Conservation (phyloP, 208 protist genomes). For the Naegleria fowleri region DNA sequence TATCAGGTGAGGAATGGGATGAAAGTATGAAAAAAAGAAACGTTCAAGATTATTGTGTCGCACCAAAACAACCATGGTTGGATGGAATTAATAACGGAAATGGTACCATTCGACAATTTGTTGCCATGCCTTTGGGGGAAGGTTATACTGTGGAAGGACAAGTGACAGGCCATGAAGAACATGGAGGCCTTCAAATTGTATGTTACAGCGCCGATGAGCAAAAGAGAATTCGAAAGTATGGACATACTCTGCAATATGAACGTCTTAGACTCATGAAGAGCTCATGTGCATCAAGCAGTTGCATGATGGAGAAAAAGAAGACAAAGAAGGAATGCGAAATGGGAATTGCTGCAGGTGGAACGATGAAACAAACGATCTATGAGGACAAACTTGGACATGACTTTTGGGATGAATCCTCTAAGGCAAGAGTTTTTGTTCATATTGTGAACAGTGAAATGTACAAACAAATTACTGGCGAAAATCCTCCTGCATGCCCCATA, state of each 20-base stretch:
- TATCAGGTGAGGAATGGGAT: background rate
- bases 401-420: background rate
- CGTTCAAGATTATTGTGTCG: constrained; percentile 17
- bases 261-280: no score
- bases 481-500: background rate
- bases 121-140: constrained; percentile 31
- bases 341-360: background rate
- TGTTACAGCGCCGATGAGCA: background rate
- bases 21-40: background rate
- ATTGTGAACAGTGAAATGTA: constrained; percentile 18
- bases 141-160: constrained; percentile 35
- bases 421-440: background rate
- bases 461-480: background rate
- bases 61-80: constrained; percentile 31
- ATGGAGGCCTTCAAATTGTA: constrained; percentile 26
- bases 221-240: background rate
- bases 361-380: background rate
- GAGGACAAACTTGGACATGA: background rate
- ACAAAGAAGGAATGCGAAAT: background rate
- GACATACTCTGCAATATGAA: no score
- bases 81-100: constrained; percentile 30
- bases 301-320: no score
- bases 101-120: constrained; percentile 32
- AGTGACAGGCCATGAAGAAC: constrained; percentile 20
- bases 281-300: no score